These are phyloP conservation scores for Chernovozyma aurita DNA, from an alignment of 1,139 yeast species.

Conservation along the genomic window DNA sequence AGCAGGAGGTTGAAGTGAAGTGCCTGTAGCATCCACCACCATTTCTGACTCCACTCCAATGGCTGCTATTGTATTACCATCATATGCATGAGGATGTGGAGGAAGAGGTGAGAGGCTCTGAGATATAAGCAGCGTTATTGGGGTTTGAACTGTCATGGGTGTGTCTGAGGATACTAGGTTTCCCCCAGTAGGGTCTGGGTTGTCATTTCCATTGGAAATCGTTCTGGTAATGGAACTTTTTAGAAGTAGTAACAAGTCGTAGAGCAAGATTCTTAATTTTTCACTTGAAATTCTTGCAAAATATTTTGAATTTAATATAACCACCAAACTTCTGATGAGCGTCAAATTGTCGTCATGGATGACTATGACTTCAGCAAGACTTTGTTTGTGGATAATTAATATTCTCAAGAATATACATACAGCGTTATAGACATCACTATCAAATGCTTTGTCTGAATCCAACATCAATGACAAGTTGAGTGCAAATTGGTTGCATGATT, in stretches of 20 bases:
- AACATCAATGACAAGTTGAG: conserved; percentile 15
- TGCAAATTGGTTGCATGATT: conserved; percentile 12
- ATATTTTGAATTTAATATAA: conserved; percentile 40
- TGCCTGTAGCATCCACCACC: neutral
- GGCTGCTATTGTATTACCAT: neutral
- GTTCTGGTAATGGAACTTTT: conserved; percentile 34
- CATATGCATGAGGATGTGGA: no score
- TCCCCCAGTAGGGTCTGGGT: conserved; percentile 1
- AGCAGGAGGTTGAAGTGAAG: neutral
- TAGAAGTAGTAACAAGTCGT: conserved; percentile 58
- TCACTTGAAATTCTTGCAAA: conserved; percentile 34
- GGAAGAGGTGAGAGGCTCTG: neutral
- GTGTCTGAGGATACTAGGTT: neutral
- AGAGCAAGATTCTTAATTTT: conserved; percentile 53
- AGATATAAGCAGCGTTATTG: neutral
- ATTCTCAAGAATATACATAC: conserved; percentile 50
- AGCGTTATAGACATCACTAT: conserved; percentile 14
- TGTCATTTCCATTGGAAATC: conserved; percentile 4
- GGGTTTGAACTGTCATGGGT: neutral
- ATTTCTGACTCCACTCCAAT: neutral
- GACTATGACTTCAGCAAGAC: conserved; percentile 29
- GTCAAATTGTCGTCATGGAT: conserved; percentile 28
- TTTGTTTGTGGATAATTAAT: conserved; percentile 53
- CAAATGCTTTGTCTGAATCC: conserved; percentile 7
- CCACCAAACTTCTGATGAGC: conserved; percentile 42